Evolutionary conservation across 495 filamentous ascomycete species (phyloP), one percentile per base, ranked within the genome.

Genomic region (Choiromyces venosus): DNA sequence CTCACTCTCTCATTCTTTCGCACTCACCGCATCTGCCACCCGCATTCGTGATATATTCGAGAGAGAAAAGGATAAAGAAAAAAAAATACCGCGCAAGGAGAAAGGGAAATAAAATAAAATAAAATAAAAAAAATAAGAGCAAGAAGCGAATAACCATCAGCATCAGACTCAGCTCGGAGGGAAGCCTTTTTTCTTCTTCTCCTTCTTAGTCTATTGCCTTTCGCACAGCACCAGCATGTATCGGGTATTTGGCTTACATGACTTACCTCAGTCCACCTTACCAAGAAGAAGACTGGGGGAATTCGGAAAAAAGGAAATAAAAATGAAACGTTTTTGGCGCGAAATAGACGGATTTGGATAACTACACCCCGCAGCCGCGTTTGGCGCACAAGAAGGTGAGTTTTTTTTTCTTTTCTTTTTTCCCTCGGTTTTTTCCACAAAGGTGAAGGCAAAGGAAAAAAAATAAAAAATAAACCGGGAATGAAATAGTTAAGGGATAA

Each of bases 331-430:
- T 76, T 77, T 77, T 69, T 37, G 73, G 75, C 75, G 75, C 70
- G 33, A 74, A 68, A 68, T 74, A 67, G 73, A 71, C 74, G 52
- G 75, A 77, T 69, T 70, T 40, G 75, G 74, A 56, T 40, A 61
- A 36, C 18, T 25, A 38, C 56, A 72, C 52, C 52, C 74, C 21
- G 64, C 72, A 77, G 75, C 14, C 75, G 75, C 75, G 75, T 70
- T 76, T 77, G 69, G 66, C 75, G 75, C 75, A 77, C 75, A 70
- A 8, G 65, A 64, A 61, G 46, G 64, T 67, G 67, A 65, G 73
- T n/a, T n/a, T n/a, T n/a, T n/a, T n/a, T n/a, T n/a, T n/a, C n/a
- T n/a, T n/a, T n/a, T n/a, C n/a, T n/a, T n/a, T n/a, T n/a, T n/a
- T n/a, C n/a, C n/a, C n/a, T 9, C 0, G 21, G 16, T 21, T 29